Evolutionary conservation across 2,329 filamentous ascomycete genomes (phyloP), one percentile per base, ranked within the genome.

Genomic region (Chaetothyriales sp.): DNA sequence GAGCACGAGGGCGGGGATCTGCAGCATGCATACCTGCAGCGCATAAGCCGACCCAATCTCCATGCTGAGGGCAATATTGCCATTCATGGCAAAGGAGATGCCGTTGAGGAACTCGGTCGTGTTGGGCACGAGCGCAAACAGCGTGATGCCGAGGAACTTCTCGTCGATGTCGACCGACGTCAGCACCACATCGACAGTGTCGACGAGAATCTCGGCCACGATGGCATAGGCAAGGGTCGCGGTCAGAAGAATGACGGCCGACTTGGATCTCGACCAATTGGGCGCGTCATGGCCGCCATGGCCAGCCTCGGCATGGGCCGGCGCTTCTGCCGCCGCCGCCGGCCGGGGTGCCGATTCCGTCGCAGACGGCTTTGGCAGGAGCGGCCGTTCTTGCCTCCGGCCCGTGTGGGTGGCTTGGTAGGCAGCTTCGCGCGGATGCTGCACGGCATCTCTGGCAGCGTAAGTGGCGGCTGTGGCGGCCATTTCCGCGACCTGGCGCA

Each of bases 1-100:
- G 44, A 95, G 75, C 1, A 98, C 90, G 1, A 98, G 74, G 0
- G 89, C 89, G 0, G 92, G 92, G 18, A 97, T 89, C 65, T 98
- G 92, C 18, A 98, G 76, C 25, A 98, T 76, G 65, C 90, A 95
- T 48, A 98, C 92, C 69, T 98, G 92, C 44, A 98, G 75, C 1
- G 92, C 92, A 65, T 98, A 98, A 1, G 90, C 90, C 0, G 89
- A 95, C 60, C 92, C 92, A 61, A 98, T 98, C 65, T 98, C 92
- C 92, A 98, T 98, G 40, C 89, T 95, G 18, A 98, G 73, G 0
- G 92, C 92, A 67, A 98, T 97, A 67, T 98, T 98, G 54, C 92
- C 92, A 64, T 98, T 97, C 90, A 98, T 98, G 50, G 92, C 92
- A 66, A 98, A 98, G 0, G 89, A 95, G 54, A 98, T 98, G 66